phyloP scores from a whole-genome alignment of 2,329 filamentous ascomycete genomes.

The Cryphonectria radicalis region DNA sequence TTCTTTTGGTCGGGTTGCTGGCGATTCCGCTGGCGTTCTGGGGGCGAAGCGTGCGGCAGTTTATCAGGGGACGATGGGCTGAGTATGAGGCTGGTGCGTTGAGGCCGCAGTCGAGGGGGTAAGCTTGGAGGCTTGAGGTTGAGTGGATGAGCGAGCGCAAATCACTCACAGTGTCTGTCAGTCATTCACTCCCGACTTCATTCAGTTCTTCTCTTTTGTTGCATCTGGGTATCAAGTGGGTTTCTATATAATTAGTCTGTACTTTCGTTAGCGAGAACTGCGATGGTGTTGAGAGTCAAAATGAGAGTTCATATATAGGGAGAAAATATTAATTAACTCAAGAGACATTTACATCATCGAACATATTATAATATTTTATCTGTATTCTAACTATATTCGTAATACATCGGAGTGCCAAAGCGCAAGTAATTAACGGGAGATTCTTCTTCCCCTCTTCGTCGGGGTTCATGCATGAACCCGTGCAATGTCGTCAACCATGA shows the following conservation, averaged over 20 bases:
- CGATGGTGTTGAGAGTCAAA: not conserved
- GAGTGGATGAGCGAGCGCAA: not conserved
- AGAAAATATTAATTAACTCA: not conserved
- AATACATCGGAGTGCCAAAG: not conserved
- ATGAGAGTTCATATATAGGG: not conserved
- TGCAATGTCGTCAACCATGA: not conserved
- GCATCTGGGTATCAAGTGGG: not conserved
- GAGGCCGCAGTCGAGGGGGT: constrained; percentile 31
- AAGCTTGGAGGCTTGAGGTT: constrained; percentile 5
- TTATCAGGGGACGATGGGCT: constrained; percentile 34
- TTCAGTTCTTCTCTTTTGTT: not conserved
- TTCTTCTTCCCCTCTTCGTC: not conserved
- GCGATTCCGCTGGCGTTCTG: constrained; percentile 36
- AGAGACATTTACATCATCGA: not conserved
- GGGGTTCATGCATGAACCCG: constrained; percentile 1
- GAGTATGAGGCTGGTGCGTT: constrained; percentile 33
- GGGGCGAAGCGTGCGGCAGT: constrained; percentile 36
- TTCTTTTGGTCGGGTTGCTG: constrained; percentile 32
- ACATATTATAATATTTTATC: not conserved
- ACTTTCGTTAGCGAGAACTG: not conserved
- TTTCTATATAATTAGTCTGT: not conserved
- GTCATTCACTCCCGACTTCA: not conserved
- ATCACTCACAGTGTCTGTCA: not conserved
- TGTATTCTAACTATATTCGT: not conserved
- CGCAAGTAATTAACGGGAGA: not conserved